Conservation (phyloP, 2,329 filamentous ascomycete genomes). For the Claviceps pazoutovae region DNA sequence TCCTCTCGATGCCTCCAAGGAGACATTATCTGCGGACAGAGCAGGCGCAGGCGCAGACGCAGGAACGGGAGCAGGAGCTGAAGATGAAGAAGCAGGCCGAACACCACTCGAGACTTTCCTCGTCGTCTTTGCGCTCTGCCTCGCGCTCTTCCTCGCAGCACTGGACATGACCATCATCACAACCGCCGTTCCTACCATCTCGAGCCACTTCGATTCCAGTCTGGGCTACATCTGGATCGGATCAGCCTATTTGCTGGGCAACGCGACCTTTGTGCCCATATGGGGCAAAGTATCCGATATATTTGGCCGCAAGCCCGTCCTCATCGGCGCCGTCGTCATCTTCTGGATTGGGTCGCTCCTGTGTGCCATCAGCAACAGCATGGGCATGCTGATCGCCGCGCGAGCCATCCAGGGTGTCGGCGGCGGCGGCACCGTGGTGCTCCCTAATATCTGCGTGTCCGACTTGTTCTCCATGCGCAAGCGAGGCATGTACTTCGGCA, state of each 20-base stretch:
- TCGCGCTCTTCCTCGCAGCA: conserved; percentile 37
- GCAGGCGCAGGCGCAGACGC: not conserved
- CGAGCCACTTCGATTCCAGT: conserved; percentile 47
- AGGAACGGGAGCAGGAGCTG: not conserved
- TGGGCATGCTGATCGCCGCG: conserved; percentile 39
- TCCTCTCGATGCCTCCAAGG: not conserved
- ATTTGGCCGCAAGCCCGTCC: conserved; percentile 41
- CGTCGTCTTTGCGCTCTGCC: conserved; percentile 27
- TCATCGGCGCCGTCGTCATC: conserved; percentile 34
- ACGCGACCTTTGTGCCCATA: conserved; percentile 50
- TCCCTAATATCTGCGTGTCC: conserved; percentile 44
- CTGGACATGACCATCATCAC: conserved; percentile 50
- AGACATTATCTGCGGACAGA: not conserved
- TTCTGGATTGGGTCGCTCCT: conserved; percentile 43
- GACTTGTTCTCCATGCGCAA: conserved; percentile 40
- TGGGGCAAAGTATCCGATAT: conserved; percentile 54
- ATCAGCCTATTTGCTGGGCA: conserved; percentile 57
- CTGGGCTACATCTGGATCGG: conserved; percentile 69
- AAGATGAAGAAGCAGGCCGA: conserved; percentile 19
- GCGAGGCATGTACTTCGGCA: conserved; percentile 37
- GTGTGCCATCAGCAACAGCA: conserved; percentile 34
- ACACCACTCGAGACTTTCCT: conserved; percentile 25
- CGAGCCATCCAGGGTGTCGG: conserved; percentile 44
- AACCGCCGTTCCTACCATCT: conserved; percentile 53
- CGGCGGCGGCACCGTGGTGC: conserved; percentile 42